Evolutionary conservation across 78 protist genomes (phyloP).

Genomic region (Dictyostelium firmibasis): DNA sequence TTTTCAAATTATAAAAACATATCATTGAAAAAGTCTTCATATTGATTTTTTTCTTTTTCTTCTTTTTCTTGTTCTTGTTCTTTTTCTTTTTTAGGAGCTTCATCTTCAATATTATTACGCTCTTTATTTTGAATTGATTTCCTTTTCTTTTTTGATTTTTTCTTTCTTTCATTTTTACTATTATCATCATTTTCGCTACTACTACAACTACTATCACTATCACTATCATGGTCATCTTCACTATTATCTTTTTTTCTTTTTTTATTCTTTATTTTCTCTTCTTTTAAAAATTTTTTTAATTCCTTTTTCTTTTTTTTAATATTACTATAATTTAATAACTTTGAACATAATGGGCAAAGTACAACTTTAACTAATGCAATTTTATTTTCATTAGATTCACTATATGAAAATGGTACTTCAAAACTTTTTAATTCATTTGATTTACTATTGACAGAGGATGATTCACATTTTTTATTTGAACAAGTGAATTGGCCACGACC

Average conservation of each 20-base stretch:
- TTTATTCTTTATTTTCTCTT: background rate
- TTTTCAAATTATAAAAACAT: background rate
- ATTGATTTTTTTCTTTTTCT: background rate
- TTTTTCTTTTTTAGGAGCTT: background rate
- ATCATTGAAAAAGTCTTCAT: background rate
- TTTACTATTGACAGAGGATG: background rate
- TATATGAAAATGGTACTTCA: slow-evolving; percentile 56
- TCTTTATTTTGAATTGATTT: background rate
- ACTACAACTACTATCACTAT: no score
- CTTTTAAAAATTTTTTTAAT: slow-evolving; percentile 28
- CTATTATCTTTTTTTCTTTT: background rate
- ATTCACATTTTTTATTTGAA: slow-evolving; percentile 77
- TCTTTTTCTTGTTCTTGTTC: background rate
- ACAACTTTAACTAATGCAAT: slow-evolving; percentile 66
- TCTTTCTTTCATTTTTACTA: background rate
- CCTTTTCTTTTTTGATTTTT: background rate
- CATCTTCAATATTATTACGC: background rate
- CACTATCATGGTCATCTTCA: background rate
- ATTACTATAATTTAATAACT: slow-evolving; percentile 36
- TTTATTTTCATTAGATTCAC: slow-evolving; percentile 31
- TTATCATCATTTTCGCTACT: background rate
- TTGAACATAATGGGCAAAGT: slow-evolving; percentile 52
- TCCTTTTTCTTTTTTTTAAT: slow-evolving; percentile 59
- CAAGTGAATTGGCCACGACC: slow-evolving; percentile 89
- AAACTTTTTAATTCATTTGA: background rate